phyloP scores from a whole-genome alignment of 78 protist species.

The Dictyostelium purpureum region DNA sequence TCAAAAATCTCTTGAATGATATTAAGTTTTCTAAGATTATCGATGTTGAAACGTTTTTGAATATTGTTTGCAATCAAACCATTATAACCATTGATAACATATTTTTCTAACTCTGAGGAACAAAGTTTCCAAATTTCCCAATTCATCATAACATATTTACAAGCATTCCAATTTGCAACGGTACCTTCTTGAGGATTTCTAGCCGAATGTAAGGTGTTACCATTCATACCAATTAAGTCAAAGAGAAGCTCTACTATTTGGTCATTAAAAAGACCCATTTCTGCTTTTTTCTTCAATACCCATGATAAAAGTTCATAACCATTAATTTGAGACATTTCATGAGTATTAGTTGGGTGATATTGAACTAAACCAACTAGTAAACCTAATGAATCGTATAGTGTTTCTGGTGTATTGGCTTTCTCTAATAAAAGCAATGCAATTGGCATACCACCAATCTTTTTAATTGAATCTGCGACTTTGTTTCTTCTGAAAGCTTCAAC shows the following conservation, averaged over 20 bases:
- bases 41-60: slow-evolving; percentile 43
- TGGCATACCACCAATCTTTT: slow-evolving; percentile 81
- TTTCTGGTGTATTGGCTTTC: slow-evolving; percentile 13
- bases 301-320: slow-evolving; percentile 57
- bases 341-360: slow-evolving; percentile 72
- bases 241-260: slow-evolving; percentile 28
- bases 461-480: slow-evolving; percentile 59
- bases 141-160: slow-evolving; percentile 57
- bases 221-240: slow-evolving; percentile 60
- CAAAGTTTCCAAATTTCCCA: slow-evolving; percentile 41
- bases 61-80: slow-evolving; percentile 23
- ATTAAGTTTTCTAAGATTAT: slow-evolving; percentile 39
- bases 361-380: slow-evolving; percentile 52
- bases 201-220: background rate
- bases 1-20: slow-evolving; percentile 61
- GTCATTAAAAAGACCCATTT: background rate
- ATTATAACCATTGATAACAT: slow-evolving; percentile 50
- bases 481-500: slow-evolving; percentile 69
- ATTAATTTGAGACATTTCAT: slow-evolving; percentile 60
- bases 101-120: background rate
- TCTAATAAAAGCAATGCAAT: slow-evolving; percentile 46
- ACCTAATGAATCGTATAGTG: slow-evolving; percentile 38
- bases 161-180: slow-evolving; percentile 74
- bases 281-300: slow-evolving; percentile 34
- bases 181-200: slow-evolving; percentile 50